Percentiles rank a stretch among this genome's conserved stretches.
Conservation (phyloP, 495 filamentous ascomycete genomes). For the Hypoxylon fuscum region DNA sequence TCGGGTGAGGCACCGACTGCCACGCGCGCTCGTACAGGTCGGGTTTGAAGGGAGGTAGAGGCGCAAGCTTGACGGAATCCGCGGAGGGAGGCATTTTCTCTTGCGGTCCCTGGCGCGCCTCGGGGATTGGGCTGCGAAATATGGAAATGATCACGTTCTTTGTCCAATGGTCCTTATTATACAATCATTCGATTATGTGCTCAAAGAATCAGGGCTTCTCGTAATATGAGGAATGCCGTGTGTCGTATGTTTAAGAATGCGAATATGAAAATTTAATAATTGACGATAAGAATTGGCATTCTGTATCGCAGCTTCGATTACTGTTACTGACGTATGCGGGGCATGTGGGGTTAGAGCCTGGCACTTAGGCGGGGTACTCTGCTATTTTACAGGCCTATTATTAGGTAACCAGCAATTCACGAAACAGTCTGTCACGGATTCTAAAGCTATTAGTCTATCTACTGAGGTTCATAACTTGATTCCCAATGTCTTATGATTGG, state of each 20-base stretch:
- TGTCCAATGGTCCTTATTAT: neutral
- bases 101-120: neutral
- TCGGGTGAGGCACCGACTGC: conserved; percentile 85
- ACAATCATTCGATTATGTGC: too few relatives aligned
- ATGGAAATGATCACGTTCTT: neutral
- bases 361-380: too few relatives aligned
- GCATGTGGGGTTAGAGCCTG: conserved; percentile 25
- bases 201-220: too few relatives aligned
- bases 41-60: conserved; percentile 64
- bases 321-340: conserved; percentile 43
- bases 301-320: neutral
- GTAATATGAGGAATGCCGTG: too few relatives aligned
- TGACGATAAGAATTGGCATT: neutral
- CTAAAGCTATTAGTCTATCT: too few relatives aligned
- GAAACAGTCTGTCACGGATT: too few relatives aligned
- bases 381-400: too few relatives aligned
- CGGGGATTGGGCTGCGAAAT: neutral
- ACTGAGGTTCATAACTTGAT: too few relatives aligned
- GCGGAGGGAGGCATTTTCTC: conserved; percentile 29
- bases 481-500: too few relatives aligned
- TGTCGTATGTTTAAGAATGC: too few relatives aligned
- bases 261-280: too few relatives aligned
- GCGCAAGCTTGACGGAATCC: conserved; percentile 35
- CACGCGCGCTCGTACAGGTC: conserved; percentile 85
- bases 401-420: too few relatives aligned